phyloP scores from a whole-genome alignment of 1,284 basidiomycete species.

The Rhodotorula sp. region DNA sequence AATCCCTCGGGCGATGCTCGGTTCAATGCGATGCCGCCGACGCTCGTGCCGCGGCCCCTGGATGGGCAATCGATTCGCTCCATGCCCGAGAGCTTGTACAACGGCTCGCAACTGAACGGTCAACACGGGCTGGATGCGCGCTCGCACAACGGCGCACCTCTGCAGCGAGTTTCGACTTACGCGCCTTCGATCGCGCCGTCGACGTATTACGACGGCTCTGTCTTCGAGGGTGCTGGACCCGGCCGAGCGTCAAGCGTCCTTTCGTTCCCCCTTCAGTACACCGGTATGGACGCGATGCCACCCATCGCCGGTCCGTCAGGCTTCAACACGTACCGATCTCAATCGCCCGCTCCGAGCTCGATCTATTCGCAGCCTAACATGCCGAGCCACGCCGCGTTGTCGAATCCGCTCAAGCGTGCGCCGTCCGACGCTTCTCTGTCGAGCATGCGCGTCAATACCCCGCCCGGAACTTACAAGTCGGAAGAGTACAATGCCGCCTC shows the following conservation, averaged over 20 bases:
- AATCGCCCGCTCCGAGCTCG: conserved; percentile 1
- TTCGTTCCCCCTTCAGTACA: conserved; percentile 36
- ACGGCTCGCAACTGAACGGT: neutral
- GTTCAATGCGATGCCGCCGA: neutral
- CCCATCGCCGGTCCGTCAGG: conserved; percentile 10
- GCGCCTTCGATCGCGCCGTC: conserved; percentile 36
- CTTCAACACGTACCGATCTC: neutral
- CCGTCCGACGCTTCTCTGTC: conserved; percentile 58
- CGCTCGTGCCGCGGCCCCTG: neutral
- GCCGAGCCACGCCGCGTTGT: conserved; percentile 4
- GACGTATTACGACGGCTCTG: conserved; percentile 45
- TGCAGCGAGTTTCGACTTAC: conserved; percentile 6
- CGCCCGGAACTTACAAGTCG: neutral
- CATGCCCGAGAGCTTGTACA: neutral
- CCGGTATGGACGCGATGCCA: conserved; percentile 15
- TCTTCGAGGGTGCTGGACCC: conserved; percentile 43
- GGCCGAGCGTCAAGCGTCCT: conserved; percentile 37
- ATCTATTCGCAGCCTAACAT: neutral
- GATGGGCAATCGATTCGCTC: neutral
- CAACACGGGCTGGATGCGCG: neutral
- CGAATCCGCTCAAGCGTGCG: conserved; percentile 69
- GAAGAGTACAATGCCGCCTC: conserved; percentile 46
- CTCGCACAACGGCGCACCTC: neutral
- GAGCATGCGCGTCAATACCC: neutral
- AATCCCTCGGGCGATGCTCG: too few species aligned